Evolutionary conservation across 2,329 filamentous ascomycete species (phyloP), one percentile per base, ranked within the genome.

Genomic region (Cercospora sp.): DNA sequence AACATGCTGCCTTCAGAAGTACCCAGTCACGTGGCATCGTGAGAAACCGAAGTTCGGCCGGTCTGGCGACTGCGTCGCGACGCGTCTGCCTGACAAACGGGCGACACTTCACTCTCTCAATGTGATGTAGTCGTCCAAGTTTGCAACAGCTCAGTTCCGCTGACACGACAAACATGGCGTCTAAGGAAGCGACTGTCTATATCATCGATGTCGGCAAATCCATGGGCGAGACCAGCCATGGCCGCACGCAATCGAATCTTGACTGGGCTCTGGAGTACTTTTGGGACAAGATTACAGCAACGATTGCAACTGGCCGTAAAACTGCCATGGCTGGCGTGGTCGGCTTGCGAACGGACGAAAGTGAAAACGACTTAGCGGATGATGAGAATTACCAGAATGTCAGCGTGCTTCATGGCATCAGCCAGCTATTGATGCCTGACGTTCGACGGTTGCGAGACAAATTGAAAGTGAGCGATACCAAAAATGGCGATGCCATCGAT

Each of bases 181-280:
- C 91, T 70, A 99, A 99, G 79, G 93, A 98, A 82, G 93, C 93
- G 8, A 95, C 91, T 0, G 88, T 98, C 53, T 99, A 95, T 79
- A 90, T 99, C 73, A 82, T 99, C 69, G 95, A 99, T 81, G 84
- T 97, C 26, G 94, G 93, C 67, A 84, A 83, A 75, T 91, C 94
- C n/a, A 97, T 97, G 91, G 90, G 85, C 67, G 84, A 91, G 77
- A 86, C 84, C 74, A 87, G 88, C 73, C 85, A 88, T 81, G 92
- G 90, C 28, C 89, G 95, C 72, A 78, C 83, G 20, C 87, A 94
- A 78, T 90, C 90, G 3, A 91, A 98, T 78, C 86, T 99, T 18
- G 92, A 97, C 69, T 99, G 90, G 88, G 88, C 89, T 59, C 89
- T 98, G 88, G 88, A 88, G 70, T 99, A 97, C 80, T 87, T 98